A percentile compares a stretch with the other conserved stretches of the same genome.
Conservation (phyloP, 345 rosid genomes). For the Rhizophora apiculata region DNA sequence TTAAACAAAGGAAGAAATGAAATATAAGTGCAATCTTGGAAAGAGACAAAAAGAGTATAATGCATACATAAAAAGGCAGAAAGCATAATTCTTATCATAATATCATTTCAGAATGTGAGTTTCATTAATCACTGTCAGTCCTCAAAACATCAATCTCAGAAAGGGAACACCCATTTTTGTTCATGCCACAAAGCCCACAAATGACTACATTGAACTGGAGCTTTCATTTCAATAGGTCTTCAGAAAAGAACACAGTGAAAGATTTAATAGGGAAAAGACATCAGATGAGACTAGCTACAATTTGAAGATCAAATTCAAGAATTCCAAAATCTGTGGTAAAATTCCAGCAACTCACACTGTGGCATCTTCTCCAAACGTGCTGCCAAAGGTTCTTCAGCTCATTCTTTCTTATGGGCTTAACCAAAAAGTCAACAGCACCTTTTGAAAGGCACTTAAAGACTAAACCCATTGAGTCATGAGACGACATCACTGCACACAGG, state of each 20-base stretch:
- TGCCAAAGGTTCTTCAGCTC: slow-evolving; percentile 32
- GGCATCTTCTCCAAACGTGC: slow-evolving; percentile 30
- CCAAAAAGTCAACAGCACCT: slow-evolving; percentile 31
- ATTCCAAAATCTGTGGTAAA: slow-evolving; percentile 6
- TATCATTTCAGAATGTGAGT: background rate
- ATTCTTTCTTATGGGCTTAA: slow-evolving; percentile 31
- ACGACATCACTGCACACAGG: slow-evolving; percentile 29
- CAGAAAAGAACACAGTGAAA: background rate
- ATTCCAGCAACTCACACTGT: slow-evolving; percentile 10
- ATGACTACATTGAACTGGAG: background rate
- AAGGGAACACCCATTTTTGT: background rate
- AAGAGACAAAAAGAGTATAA: background rate
- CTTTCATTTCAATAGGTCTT: background rate
- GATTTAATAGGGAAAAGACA: background rate
- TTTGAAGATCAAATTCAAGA: background rate
- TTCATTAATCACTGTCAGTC: background rate
- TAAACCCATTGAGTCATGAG: slow-evolving; percentile 22
- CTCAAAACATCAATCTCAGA: background rate
- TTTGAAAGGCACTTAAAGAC: slow-evolving; percentile 28
- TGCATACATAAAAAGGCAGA: background rate
- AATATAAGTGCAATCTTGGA: background rate
- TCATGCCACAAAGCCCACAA: background rate
- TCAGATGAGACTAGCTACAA: background rate
- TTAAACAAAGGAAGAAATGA: slow-evolving; percentile 3
- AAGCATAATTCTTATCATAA: background rate